Evolutionary conservation across 352 stramenopile species (phyloP), one percentile per base, ranked within the genome.

Genomic region (Ochromonadaceae sp.): DNA sequence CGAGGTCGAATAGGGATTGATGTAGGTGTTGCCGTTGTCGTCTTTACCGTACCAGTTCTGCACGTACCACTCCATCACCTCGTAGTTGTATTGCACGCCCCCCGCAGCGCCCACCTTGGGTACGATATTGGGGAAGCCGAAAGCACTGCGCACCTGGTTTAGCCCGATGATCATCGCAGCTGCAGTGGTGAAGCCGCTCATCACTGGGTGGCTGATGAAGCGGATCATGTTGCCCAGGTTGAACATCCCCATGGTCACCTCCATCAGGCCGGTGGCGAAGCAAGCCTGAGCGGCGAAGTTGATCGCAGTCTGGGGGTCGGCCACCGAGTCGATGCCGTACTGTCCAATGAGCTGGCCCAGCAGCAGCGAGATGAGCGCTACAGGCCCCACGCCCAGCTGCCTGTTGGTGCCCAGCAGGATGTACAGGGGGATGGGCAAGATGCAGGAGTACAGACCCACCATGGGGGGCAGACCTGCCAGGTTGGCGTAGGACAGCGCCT

Each of bases 111-210:
- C 55, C 28, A 10, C 3, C 38, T 85, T 75, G 31, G 67, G 73
- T 31, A 66, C 76, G 15, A 70, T 56, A 22, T 87, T 70, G 10
- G 74, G 72, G 46, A 90, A 79, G 32, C 84, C 82, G 58, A 92
- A 78, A 69, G 83, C 81, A 58, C 87, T 84, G 39, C 83, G 81
- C 25, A 84, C 68, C 71, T 93, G 83, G 39, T 78, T 88, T 40
- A 87, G 68, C 59, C 84, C 87, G 74, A 93, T 93, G 58, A 90
- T 80, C 48, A 92, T 72, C 28, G 83, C 81, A 0, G 82, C 84
- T 26, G 73, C 84, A 22, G 79, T 85, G 31, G 87, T 88, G 68
- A 94, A 94, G 44, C 83, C 84, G 28, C 79, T 82, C 71, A 91
- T 82, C 60, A 93, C 83, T 5, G 85, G 81, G 26, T 87, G 76